Conservation (phyloP, 2,329 filamentous ascomycete genomes). For the Colletotrichum sp. region DNA sequence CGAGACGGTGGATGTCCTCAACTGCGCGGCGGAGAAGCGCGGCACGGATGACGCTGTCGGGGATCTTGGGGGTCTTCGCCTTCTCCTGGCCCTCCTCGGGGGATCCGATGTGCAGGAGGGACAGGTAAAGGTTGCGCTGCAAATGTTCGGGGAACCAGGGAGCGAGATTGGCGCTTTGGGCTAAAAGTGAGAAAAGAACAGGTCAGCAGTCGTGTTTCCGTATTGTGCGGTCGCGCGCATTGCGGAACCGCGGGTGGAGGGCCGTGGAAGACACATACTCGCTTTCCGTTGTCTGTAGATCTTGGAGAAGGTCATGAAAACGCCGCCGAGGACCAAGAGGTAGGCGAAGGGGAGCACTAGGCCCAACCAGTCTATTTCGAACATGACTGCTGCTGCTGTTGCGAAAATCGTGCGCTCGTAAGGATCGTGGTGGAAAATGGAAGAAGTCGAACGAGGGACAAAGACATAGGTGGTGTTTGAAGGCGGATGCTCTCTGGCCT, state of each 20-base stretch:
- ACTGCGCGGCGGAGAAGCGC: conserved; percentile 87
- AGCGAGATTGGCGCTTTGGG: conserved; percentile 81
- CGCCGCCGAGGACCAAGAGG: conserved; percentile 83
- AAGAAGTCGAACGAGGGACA: conserved; percentile 14
- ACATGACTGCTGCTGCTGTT: conserved; percentile 41
- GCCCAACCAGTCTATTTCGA: conserved; percentile 74
- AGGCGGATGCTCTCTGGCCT: background rate
- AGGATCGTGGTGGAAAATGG: conserved; percentile 12
- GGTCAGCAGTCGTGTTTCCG: background rate
- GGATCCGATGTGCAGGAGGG: conserved; percentile 80
- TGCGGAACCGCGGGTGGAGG: background rate
- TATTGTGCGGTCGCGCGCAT: background rate
- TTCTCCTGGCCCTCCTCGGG: conserved; percentile 69
- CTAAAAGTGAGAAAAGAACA: conserved; percentile 45
- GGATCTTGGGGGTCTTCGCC: conserved; percentile 72
- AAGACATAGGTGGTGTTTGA: conserved; percentile 8
- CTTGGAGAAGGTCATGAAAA: conserved; percentile 88
- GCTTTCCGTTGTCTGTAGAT: conserved; percentile 94
- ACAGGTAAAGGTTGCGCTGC: conserved; percentile 93
- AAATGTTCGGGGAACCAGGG: conserved; percentile 94
- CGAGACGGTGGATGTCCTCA: conserved; percentile 91
- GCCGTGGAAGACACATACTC: conserved; percentile 52
- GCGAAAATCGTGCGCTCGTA: conserved; percentile 11
- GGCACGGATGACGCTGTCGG: conserved; percentile 85
- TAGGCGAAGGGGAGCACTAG: conserved; percentile 89